phyloP scores from a whole-genome alignment of 2,329 filamentous ascomycete species.

The Dothideomycetes sp. region DNA sequence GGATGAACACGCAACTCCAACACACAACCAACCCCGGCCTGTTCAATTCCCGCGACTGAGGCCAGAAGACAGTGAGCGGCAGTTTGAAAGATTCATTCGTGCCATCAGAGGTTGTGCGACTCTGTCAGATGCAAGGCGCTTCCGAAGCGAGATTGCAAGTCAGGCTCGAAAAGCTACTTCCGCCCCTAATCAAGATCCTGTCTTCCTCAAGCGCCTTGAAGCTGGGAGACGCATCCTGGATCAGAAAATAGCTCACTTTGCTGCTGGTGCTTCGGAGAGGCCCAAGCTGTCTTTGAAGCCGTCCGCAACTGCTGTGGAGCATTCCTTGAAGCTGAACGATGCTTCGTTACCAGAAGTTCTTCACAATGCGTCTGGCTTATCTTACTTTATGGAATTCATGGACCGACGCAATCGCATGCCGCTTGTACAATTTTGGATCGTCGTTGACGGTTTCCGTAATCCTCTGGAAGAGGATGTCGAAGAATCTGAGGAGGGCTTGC shows the following conservation, averaged over 20 bases:
- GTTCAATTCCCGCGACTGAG: constrained; percentile 66
- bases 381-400: constrained; percentile 99
- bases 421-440: constrained; percentile 94
- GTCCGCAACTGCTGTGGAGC: constrained; percentile 17
- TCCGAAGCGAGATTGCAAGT: constrained; percentile 83
- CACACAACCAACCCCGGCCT: constrained; percentile 53
- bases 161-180: constrained; percentile 74
- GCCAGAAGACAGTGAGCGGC: constrained; percentile 76
- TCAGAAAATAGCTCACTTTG: constrained; percentile 74
- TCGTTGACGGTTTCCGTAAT: constrained; percentile 91
- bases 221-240: constrained; percentile 86
- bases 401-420: constrained; percentile 79
- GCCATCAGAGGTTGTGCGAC: constrained; percentile 82
- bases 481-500: constrained; percentile 40
- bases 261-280: constrained; percentile 47
- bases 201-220: constrained; percentile 81
- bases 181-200: constrained; percentile 67
- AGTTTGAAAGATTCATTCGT: constrained; percentile 89
- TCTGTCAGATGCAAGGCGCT: constrained; percentile 81
- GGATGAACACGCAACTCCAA: constrained; percentile 85
- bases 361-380: constrained; percentile 78
- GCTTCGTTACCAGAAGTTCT: constrained; percentile 76
- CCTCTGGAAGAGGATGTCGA: constrained; percentile 79
- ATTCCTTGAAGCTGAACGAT: constrained; percentile 56
- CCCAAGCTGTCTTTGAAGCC: constrained; percentile 27